These are phyloP conservation scores for Tylopilus sp. DNA, from an alignment of 768 basidiomycete genomes.

Conservation along the genomic window DNA sequence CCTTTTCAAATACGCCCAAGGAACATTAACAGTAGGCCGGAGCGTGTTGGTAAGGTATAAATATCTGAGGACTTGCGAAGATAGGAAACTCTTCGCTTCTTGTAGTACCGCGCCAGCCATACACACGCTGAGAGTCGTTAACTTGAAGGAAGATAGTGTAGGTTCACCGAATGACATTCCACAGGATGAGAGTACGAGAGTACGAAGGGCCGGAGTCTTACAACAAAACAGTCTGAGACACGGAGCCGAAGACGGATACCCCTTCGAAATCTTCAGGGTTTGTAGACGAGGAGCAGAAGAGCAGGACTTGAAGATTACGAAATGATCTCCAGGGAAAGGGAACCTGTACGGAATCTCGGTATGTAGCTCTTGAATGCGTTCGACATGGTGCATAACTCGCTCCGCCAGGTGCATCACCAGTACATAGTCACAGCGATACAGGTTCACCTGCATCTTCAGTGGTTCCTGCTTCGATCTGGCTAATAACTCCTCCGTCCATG, in stretches of 20 bases:
- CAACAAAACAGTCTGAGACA: background rate
- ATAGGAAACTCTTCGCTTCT: too few relatives aligned
- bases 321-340: too few relatives aligned
- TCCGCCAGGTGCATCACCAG: background rate
- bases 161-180: background rate
- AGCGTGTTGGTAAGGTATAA: conserved; percentile 31
- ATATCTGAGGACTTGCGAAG: conserved; percentile 31
- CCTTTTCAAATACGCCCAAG: too few relatives aligned
- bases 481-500: background rate
- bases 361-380: background rate
- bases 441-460: background rate
- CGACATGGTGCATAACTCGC: background rate
- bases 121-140: conserved; percentile 33
- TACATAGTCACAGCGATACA: background rate
- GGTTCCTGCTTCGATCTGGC: background rate
- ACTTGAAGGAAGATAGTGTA: background rate
- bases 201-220: background rate
- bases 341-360: too few relatives aligned
- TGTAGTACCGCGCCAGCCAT: too few relatives aligned
- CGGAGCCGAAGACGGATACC: background rate
- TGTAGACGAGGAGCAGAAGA: background rate
- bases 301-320: background rate
- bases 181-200: background rate
- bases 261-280: background rate
- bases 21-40: background rate